Conservation (phyloP, 176 grass and related monocot genomes). For the Urochloa ruziziensis region DNA sequence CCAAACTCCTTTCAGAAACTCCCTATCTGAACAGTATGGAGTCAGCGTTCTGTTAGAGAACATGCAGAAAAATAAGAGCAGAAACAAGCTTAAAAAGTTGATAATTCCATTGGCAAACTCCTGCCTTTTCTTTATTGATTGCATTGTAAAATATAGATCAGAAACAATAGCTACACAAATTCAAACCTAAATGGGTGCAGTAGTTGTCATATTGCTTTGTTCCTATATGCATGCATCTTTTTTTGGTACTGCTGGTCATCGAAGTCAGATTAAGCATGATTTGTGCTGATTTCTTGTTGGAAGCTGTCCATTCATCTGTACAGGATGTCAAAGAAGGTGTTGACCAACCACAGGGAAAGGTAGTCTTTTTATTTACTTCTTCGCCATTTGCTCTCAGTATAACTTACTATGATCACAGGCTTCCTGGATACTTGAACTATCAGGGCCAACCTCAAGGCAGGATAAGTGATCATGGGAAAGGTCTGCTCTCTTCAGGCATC, state of each 20-base stretch:
- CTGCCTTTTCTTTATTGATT: not conserved
- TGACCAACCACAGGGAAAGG: constrained; percentile 26
- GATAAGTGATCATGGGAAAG: constrained; percentile 26
- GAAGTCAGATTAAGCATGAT: constrained; percentile 6
- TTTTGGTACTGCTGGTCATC: not conserved
- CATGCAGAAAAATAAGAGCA: not conserved
- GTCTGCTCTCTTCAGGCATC: not conserved
- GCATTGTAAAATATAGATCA: not conserved
- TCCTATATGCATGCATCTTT: not conserved
- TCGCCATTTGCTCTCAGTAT: constrained; percentile 25
- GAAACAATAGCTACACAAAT: not conserved
- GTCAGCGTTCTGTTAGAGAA: not conserved
- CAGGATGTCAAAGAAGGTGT: constrained; percentile 22
- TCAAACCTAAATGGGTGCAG: not conserved
- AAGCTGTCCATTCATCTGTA: constrained; percentile 4
- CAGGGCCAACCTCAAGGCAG: not conserved
- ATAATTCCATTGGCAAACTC: not conserved
- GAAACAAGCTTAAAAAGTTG: not conserved
- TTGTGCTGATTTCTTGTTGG: not conserved
- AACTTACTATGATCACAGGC: not conserved
- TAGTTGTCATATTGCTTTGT: not conserved
- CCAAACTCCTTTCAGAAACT: constrained; percentile 12
- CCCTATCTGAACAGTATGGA: not conserved
- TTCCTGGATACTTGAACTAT: not conserved
- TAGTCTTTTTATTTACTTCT: not conserved